These are phyloP conservation scores for Alisma plantagoaquatica DNA, from an alignment of 106 monocot species.

Conservation along the genomic window DNA sequence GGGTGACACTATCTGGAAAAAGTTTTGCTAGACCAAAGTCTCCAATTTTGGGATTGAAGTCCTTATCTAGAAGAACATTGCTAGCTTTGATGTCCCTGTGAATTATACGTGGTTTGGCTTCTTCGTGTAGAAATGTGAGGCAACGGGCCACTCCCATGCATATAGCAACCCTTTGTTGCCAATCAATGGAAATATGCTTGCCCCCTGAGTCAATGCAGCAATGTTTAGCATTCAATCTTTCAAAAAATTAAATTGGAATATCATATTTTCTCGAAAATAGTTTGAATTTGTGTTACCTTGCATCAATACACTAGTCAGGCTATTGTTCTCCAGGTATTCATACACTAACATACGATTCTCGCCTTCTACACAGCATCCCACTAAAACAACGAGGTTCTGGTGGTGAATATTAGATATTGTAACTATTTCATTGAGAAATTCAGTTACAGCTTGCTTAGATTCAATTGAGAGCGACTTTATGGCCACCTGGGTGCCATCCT, in stretches of 20 bases:
- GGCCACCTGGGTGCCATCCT: constrained; percentile 31
- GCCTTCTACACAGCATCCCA: constrained; percentile 52
- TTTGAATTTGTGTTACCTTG: constrained; percentile 15
- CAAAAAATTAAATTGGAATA: not conserved
- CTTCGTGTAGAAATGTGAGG: not conserved
- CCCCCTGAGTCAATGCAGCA: not conserved
- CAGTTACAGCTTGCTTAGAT: constrained; percentile 51
- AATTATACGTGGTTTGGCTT: not conserved
- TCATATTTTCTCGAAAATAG: not conserved
- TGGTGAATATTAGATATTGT: constrained; percentile 35
- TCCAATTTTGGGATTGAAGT: not conserved
- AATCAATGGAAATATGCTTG: not conserved
- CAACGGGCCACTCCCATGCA: not conserved
- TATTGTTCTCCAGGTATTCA: constrained; percentile 47
- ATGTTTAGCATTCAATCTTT: not conserved
- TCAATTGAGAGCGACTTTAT: constrained; percentile 44
- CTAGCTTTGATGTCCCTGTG: too few species aligned
- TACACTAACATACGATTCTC: constrained; percentile 35
- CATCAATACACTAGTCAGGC: constrained; percentile 31
- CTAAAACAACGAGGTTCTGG: constrained; percentile 40
- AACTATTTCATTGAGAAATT: constrained; percentile 58
- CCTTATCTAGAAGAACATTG: too few species aligned
- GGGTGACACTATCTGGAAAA: too few species aligned
- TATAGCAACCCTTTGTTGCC: not conserved
- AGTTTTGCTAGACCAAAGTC: not conserved